Evolutionary conservation across 2,329 filamentous ascomycete genomes (phyloP), one percentile per base, ranked within the genome.

Genomic region (Alternaria rosae): DNA sequence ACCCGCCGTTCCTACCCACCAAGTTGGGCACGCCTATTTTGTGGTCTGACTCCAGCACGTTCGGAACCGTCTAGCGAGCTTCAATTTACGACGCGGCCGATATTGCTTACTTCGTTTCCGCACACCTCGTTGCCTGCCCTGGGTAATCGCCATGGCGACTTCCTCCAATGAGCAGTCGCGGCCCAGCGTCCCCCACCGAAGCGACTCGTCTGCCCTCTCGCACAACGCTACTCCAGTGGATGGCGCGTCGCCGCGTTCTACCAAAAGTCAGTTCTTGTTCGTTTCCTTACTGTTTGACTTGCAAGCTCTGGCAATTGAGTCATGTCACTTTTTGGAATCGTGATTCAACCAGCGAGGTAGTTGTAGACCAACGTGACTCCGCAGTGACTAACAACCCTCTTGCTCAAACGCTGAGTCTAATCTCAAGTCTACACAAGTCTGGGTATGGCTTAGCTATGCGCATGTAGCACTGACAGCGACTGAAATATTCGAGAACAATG

Each of bases 251-350:
- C 71, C 74, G 44, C 72, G 65, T 54, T 61, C 71, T 43, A 79
- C 67, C 47, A 79, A 78, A 73, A 72, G 76, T 78, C 66, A 71
- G 76, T 78, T 59, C 15, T 23, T 47, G 20, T 9, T 52, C 17
- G 8, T 1, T 20, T 13, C 35, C 28, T 1, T 21, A 15, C 1
- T 1, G 1, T 35, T 6, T 6, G 20, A 3, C 5, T 38, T 11
- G 28, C 6, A n/a, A 12, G 20, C 26, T n/a, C 26, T 44, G 38
- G 26, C 4, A 9, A 25, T 44, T 2, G 2, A 15, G 4, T 2
- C 2, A 8, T 15, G 30, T 32, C 30, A 23, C 26, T 11, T 44
- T 13, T 45, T 17, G 35, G 13, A 8, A 38, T 23, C n/a, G 9
- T 15, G 10, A 51, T 38, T 52, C 32, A 15, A 17, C 12, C 41